Evolutionary conservation across 2,329 filamentous ascomycete genomes (phyloP), one percentile per base, ranked within the genome.

Genomic region (Dactylellina leptospora): DNA sequence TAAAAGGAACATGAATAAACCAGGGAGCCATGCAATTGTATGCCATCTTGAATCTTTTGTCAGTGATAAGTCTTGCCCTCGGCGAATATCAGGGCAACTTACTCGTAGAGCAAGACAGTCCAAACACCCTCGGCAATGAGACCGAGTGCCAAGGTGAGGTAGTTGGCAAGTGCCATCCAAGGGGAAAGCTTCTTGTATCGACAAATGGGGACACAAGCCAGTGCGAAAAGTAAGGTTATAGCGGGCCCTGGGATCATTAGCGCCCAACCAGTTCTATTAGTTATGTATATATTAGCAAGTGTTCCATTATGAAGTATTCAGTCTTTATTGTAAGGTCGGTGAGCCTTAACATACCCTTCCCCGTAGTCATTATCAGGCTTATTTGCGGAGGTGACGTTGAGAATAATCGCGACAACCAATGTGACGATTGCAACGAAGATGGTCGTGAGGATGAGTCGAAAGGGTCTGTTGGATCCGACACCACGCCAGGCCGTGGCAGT

Each of bases 311-410:
- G n/a, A n/a, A n/a, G n/a, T n/a, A n/a, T n/a, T 30, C 33, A 11
- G 18, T 11, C 4, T 13, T 51, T 25, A n/a, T 27, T 40, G 18
- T 30, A 40, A 18, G n/a, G n/a, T n/a, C n/a, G n/a, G n/a, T n/a
- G n/a, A n/a, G n/a, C n/a, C n/a, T n/a, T n/a, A n/a, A 38, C 45
- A 45, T 42, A 71, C 66, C 66, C 58, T 47, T 58, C 51, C 2
- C 58, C 58, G 27, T 58, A 62, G 20, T 71, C 66, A 42, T 71
- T 71, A 1, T 18, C 51, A 2, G 51, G 44, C 16, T 71, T 44
- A 27, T 71, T 71, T 22, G 66, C 66, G n/a, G 47, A 53, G 2
- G 59, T 63, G 33, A 62, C 42, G n/a, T 71, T 71, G 51, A 71
- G 55, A 27, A 71, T 58, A 33, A 71, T 53, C 0, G 51, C 9